A percentile compares a stretch with the other conserved stretches of the same genome.
phyloP scores from a whole-genome alignment of 805 yeast genomes.

The Myxozyma neglecta region DNA sequence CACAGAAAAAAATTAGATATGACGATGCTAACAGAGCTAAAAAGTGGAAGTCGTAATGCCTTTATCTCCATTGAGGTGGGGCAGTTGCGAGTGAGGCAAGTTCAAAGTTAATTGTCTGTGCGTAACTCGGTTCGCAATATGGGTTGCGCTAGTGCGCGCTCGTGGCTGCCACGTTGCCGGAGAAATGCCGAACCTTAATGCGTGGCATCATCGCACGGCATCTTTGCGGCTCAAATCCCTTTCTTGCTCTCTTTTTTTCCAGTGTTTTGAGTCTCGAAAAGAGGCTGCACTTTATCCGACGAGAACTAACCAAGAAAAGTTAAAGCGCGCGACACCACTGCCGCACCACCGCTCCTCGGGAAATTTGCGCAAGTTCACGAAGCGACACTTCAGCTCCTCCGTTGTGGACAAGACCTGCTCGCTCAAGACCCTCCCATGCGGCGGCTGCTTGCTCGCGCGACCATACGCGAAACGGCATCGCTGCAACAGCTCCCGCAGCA shows the following conservation, averaged over 20 bases:
- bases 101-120: neutral
- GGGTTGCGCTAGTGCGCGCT: neutral
- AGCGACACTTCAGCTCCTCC: slow-evolving; percentile 17
- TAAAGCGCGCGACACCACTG: slow-evolving; percentile 12
- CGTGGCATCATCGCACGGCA: neutral
- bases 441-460: slow-evolving; percentile 58
- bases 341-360: slow-evolving; percentile 11
- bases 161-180: slow-evolving; percentile 19
- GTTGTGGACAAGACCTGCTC: slow-evolving; percentile 49
- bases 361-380: slow-evolving; percentile 5
- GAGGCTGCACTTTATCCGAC: too few species aligned
- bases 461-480: slow-evolving; percentile 52
- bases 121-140: neutral
- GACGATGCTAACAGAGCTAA: too few species aligned
- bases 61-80: neutral
- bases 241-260: too few species aligned
- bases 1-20: too few species aligned
- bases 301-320: too few species aligned
- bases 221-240: too few species aligned
- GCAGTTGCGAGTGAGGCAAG: neutral
- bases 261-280: too few species aligned
- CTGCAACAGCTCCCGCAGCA: slow-evolving; percentile 48
- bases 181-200: neutral
- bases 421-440: slow-evolving; percentile 72
- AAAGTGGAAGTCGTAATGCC: too few species aligned